Base-by-base conservation (phyloP, 768 basidiomycete species). In the Tulasnella sp. region DNA sequence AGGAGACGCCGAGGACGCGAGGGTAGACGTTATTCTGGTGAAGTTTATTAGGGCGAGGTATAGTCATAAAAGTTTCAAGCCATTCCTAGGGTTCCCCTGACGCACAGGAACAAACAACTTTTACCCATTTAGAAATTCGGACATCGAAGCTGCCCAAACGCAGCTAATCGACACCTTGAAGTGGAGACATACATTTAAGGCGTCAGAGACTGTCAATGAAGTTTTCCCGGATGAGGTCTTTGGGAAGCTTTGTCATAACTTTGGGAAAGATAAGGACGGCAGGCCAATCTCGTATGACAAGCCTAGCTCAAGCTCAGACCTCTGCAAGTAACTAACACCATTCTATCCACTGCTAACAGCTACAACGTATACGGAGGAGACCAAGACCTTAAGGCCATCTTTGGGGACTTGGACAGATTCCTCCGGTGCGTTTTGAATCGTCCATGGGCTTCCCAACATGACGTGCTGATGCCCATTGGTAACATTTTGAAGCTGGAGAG, bases 311-410 rank as follows among this genome's bases (percentile, higher is more conserved):
- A 31, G 15, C 72, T 22, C 22, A 7, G 37, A 22, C 29, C 72
- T 9, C 34, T 3, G 25, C 31, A 36, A 38, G 36, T 67, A 42
- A 29, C 19, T 9, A 45, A n/a, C 38, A 15, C 14, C 36, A 54
- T 75, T 52, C 12, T 17, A 31, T 31, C 3, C 7, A 15, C 17
- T 45, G 25, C 7, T 25, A 25, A 4, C 71, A 93, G 91, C 0
- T 93, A 93, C 80, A 94, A 94, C 81, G 81, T 94, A 6, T 94
- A 94, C 78, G 93, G 93, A 31, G 91, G 86, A 15, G 88, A 88
- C 77, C 83, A 88, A 67, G 88, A 93, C 80, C 81, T 90, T 38
- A 87, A 90, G 77, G 86, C 87, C 12, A 89, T 91, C n/a, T 94
- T 94, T 80, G 87, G 89, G 36, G 92, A 95, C 80, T 87, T 91